Evolutionary conservation across 495 filamentous ascomycete species (phyloP).

Genomic region (Emericellopsis terricola): DNA sequence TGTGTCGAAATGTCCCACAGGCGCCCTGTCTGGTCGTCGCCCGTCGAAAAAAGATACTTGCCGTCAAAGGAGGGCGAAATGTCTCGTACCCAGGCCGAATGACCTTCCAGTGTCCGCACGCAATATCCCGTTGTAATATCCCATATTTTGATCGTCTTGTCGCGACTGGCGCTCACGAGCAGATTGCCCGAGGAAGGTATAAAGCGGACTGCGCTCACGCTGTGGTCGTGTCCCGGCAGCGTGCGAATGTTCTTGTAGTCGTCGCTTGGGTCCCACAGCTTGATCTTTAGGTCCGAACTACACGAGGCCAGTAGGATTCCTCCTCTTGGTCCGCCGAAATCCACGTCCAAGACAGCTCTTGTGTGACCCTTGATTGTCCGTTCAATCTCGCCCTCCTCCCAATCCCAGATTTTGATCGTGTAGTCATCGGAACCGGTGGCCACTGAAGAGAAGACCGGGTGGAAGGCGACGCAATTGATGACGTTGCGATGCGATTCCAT

Average conservation of each 20-base stretch:
- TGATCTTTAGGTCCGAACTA: constrained; percentile 82
- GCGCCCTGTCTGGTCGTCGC: constrained; percentile 62
- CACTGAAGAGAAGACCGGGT: constrained; percentile 79
- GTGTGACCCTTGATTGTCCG: constrained; percentile 87
- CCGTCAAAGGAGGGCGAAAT: constrained; percentile 73
- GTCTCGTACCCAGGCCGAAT: constrained; percentile 81
- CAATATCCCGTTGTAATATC: constrained; percentile 88
- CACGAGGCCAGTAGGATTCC: constrained; percentile 80
- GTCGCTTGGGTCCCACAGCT: constrained; percentile 86
- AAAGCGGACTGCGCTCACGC: constrained; percentile 73
- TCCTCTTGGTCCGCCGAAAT: constrained; percentile 78
- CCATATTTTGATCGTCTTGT: constrained; percentile 77
- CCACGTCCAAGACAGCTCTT: constrained; percentile 73
- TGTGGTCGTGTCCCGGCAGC: constrained; percentile 84
- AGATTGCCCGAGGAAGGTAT: constrained; percentile 64
- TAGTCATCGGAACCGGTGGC: constrained; percentile 83
- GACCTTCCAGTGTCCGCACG: constrained; percentile 64
- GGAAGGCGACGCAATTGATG: constrained; percentile 83
- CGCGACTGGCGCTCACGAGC: constrained; percentile 62
- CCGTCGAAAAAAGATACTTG: constrained; percentile 60
- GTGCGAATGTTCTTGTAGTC: constrained; percentile 95
- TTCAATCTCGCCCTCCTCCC: constrained; percentile 88
- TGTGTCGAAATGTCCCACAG: constrained; percentile 71
- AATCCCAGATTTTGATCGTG: constrained; percentile 94
- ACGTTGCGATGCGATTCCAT: constrained; percentile 70